Percentiles rank a stretch among this genome's conserved stretches.
Conservation (phyloP, 2,329 filamentous ascomycete species). For the Colletotrichum ledebouriae region DNA sequence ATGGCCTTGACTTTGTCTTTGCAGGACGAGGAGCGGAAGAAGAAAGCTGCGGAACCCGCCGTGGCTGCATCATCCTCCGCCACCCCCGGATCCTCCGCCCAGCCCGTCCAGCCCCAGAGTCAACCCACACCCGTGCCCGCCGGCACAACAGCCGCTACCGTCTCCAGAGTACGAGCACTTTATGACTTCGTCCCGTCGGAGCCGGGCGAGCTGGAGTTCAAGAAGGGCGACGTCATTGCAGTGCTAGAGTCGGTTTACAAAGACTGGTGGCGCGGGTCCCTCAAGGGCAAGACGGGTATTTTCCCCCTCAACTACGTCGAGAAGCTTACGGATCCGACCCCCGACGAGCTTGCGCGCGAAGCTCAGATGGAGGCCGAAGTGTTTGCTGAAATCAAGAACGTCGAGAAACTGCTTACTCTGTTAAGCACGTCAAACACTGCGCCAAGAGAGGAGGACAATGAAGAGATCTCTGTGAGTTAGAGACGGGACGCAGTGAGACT, state of each 20-base stretch:
- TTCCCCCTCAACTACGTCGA: constrained; percentile 99
- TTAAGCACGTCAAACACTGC: constrained; percentile 88
- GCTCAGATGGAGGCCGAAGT: constrained; percentile 90
- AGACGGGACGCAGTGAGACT: not conserved
- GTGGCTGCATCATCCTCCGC: constrained; percentile 53
- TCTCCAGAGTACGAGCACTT: constrained; percentile 91
- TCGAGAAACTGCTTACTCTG: constrained; percentile 82
- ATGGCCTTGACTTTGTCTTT: constrained; percentile 94
- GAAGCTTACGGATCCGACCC: constrained; percentile 94
- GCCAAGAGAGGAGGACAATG: constrained; percentile 89
- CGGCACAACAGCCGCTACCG: constrained; percentile 94
- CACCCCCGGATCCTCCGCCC: constrained; percentile 47
- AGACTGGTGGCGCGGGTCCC: constrained; percentile 98
- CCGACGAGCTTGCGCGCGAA: constrained; percentile 93
- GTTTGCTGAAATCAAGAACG: constrained; percentile 74
- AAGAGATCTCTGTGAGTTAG: constrained; percentile 87
- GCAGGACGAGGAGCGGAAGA: constrained; percentile 83
- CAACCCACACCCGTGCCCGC: constrained; percentile 73
- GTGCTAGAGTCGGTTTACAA: constrained; percentile 98
- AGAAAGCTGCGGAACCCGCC: constrained; percentile 56
- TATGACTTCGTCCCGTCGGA: constrained; percentile 97
- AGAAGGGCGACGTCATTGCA: constrained; percentile 96
- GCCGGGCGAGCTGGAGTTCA: constrained; percentile 93
- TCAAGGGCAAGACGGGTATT: constrained; percentile 95
- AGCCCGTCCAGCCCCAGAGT: constrained; percentile 54